Base-by-base conservation (phyloP, 768 basidiomycete species). In the Imleria badia region DNA sequence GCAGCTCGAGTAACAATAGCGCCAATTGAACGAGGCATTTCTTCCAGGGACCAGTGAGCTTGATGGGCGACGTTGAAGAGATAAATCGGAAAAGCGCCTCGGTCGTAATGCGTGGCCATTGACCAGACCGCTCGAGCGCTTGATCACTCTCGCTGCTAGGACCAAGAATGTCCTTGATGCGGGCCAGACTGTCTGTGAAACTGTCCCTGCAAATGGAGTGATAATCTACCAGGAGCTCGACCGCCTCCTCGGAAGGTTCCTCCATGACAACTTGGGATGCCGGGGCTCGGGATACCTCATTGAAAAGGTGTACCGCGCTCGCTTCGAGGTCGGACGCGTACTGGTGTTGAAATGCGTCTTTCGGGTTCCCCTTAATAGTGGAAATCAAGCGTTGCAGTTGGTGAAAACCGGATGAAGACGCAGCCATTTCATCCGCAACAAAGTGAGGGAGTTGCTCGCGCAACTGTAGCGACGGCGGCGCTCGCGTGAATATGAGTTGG, bases 61-160 rank as follows among this genome's bases (percentile, higher is more conserved):
- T 6, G 8, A 31, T 51, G 0, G 30, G 29, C 6, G 65, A 63
- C 3, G 58, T 53, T 13, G 65, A 65, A 15, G 69, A 64, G 40
- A 77, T 54, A 17, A 51, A 57, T 23, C 51, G 45, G 12, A 77
- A 59, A 10, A 78, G 63, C 0, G 35, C 29, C 3, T 52, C 26
- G 17, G 60, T 26, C 8, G 73, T 72, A 7, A 74, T 45, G 10
- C 69, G 66, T 5, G 77, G 77, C 76, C 77, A 78, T 49, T 71
- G 62, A 22, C 67, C 66, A 0, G 66, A 58, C n/a, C 26, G 34
- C 26, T 45, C 23, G 5, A 70, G 20, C 4, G 61, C 48, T 1
- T 36, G 29, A 40, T 72, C 67, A 1, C 50, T 42, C 3, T 19
- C 13, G 13, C 36, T 61, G 1, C 15, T 31, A 1, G 69, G 62